phyloP scores from a whole-genome alignment of 164 flowering plant genomes.

The Nymphaea colorata region DNA sequence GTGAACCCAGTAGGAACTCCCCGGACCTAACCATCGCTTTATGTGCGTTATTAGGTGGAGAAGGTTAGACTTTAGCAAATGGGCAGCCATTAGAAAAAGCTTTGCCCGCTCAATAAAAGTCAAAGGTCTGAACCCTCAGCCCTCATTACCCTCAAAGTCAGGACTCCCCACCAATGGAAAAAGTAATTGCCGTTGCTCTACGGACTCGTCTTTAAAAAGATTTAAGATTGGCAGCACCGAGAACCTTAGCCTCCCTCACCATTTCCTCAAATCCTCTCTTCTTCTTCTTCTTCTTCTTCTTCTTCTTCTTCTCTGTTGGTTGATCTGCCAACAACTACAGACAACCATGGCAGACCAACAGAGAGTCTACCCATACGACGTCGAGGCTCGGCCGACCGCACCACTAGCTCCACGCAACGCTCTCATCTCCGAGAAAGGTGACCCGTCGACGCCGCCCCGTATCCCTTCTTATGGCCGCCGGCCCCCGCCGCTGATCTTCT shows the following conservation, averaged over 20 bases:
- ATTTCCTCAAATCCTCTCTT: no score
- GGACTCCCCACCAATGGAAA: not conserved
- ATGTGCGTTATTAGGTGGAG: not conserved
- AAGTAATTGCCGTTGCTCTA: no score
- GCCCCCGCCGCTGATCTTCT: conserved; percentile 18
- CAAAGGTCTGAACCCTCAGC: not conserved
- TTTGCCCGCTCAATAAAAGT: not conserved
- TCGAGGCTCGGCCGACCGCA: conserved; percentile 26
- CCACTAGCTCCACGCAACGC: conserved; percentile 33
- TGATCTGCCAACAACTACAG: no score
- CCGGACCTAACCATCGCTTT: not conserved
- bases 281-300: no score
- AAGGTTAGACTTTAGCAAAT: not conserved
- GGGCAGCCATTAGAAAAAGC: not conserved
- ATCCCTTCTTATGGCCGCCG: conserved; percentile 1
- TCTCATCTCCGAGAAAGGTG: conserved; percentile 34
- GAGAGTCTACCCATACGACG: conserved; percentile 53
- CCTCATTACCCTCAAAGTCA: not conserved
- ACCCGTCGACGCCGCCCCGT: conserved; percentile 17
- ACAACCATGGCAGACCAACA: conserved; percentile 33
- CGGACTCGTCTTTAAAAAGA: no score
- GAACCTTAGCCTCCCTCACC: no score
- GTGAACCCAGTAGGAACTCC: not conserved
- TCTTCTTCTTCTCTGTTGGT: no score
- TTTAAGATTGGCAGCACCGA: no score